Percentiles rank a stretch among this genome's conserved stretches.
These are phyloP conservation scores for Beta vulgaris DNA, from an alignment of 148 eudicot genomes.

Conservation along the genomic window DNA sequence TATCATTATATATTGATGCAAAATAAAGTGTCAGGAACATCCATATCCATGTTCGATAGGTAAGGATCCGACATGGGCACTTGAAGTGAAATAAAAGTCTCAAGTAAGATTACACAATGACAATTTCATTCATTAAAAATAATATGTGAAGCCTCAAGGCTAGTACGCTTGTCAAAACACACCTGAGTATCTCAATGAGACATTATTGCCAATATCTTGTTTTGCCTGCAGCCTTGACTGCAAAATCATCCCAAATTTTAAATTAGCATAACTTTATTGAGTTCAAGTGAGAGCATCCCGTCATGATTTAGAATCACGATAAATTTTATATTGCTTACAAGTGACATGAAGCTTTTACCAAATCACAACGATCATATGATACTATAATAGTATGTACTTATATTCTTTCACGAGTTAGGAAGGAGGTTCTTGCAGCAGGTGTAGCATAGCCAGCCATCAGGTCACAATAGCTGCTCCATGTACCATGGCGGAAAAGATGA, in stretches of 20 bases:
- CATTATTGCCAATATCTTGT: slow-evolving; percentile 76
- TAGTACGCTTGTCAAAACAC: slow-evolving; percentile 16
- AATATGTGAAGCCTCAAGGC: not conserved
- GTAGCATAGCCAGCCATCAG: not conserved
- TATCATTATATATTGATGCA: no score
- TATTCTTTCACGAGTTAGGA: not conserved
- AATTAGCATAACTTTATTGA: no score
- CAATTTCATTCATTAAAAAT: not conserved
- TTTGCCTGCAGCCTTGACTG: slow-evolving; percentile 98
- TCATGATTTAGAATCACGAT: not conserved
- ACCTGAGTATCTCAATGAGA: slow-evolving; percentile 74
- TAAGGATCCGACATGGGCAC: no score
- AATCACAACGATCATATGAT: not conserved
- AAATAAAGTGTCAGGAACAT: no score
- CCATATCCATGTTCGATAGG: no score
- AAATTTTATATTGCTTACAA: not conserved
- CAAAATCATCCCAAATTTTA: slow-evolving; percentile 15
- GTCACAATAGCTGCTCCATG: not conserved
- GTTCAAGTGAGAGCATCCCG: no score
- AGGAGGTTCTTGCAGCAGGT: not conserved
- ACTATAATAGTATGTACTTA: no score
- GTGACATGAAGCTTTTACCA: not conserved
- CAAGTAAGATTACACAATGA: not conserved
- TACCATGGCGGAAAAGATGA: not conserved
- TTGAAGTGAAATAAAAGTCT: no score